Base-by-base conservation (phyloP, 495 filamentous ascomycete species). In the Penicillium canescens region DNA sequence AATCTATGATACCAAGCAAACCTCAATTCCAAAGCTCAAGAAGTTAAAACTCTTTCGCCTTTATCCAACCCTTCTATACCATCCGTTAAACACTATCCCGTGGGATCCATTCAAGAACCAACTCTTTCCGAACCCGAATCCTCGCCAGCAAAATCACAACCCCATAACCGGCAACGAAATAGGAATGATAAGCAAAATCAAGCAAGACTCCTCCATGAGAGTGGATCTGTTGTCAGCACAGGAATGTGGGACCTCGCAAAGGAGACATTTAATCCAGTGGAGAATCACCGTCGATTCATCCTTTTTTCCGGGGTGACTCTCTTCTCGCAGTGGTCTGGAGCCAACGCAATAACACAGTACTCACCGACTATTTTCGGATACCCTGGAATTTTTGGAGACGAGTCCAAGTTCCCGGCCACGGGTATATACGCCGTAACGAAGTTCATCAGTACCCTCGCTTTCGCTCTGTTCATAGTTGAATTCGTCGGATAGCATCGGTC, bases 381-480 rank as follows among this genome's bases (percentile, higher is more conserved):
- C 16, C 40, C 77, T 11, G 75, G 74, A 7, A 62, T 68, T 13
- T 42, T 18, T 2, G 66, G 72, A 12, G 67, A 67, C 12, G 67
- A 72, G 18, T 49, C 69, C 2, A 60, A 56, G 13, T 65, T 77
- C n/a, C 62, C 77, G 35, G 69, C 72, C 0, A 74, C 77, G 0
- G 77, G 72, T 6, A 63, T 78, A 18, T 77, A 74, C 20, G 75
- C 66, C 5, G 59, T 69, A 3, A 72, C 74, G 23, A 78, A 73
- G 55, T 83, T 79, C 20, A 66, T 68, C 9, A 65, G 78, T 47
- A 85, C 82, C 13, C 65, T 73, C 21, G 38, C 75, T n/a, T 88
- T 85, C 69, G 71, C 87, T 8, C 45, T 85, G 33, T 86, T 87
- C 60, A 77, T 82, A 42, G 81, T 83, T 33, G 86, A 91, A 62